Percentiles rank a stretch among this genome's conserved stretches.
Evolutionary conservation across 768 basidiomycete genomes (phyloP).

Genomic region (Russula ochroleuca): DNA sequence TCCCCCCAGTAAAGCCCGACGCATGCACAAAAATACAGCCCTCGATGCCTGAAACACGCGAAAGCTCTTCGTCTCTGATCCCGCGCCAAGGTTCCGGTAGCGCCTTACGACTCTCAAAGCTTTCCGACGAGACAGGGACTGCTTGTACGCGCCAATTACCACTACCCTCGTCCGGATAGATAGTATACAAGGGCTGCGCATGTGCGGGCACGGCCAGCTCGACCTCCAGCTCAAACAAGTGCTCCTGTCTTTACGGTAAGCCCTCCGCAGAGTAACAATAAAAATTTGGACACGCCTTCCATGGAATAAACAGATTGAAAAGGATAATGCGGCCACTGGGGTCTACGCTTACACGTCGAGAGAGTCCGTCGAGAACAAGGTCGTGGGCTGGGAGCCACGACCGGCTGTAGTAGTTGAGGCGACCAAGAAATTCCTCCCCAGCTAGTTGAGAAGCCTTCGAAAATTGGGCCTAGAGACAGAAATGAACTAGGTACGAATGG

Average conservation of each 20-base stretch:
- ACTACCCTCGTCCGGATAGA: slow-evolving; percentile 81
- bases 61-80: slow-evolving; percentile 77
- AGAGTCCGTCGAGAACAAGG: slow-evolving; percentile 59
- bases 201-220: slow-evolving; percentile 45
- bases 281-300: slow-evolving; percentile 58
- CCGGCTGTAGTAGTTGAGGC: slow-evolving; percentile 76
- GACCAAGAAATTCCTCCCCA: slow-evolving; percentile 78
- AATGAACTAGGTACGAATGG: slow-evolving; percentile 2
- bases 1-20: slow-evolving; percentile 95
- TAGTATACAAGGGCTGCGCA: slow-evolving; percentile 68
- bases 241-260: slow-evolving; percentile 51
- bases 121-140: slow-evolving; percentile 74
- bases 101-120: slow-evolving; percentile 87
- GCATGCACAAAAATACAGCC: slow-evolving; percentile 93
- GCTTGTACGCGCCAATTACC: slow-evolving; percentile 91
- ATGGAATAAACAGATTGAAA: slow-evolving; percentile 76
- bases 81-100: slow-evolving; percentile 94
- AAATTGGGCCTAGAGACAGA: slow-evolving; percentile 56
- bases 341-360: slow-evolving; percentile 56
- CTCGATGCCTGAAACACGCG: slow-evolving; percentile 64
- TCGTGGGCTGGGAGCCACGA: slow-evolving; percentile 93
- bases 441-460: slow-evolving; percentile 73
- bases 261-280: neutral
- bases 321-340: slow-evolving; percentile 72
- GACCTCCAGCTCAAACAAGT: slow-evolving; percentile 82